These are phyloP conservation scores for Solanum lycopersicoides DNA, from an alignment of 257 asterid species.

Conservation along the genomic window DNA sequence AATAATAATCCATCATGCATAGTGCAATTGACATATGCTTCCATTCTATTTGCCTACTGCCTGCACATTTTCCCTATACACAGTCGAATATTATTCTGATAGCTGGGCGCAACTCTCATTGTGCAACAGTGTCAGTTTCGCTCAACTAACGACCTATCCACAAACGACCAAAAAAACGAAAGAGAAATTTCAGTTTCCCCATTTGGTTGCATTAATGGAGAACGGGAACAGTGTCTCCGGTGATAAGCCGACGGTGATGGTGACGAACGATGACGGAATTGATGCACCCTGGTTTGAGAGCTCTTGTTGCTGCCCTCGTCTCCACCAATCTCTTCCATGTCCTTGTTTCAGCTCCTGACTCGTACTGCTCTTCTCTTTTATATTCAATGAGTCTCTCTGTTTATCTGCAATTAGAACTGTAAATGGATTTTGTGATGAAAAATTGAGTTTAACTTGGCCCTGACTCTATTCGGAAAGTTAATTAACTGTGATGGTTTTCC, in stretches of 20 bases:
- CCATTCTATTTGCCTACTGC: background rate
- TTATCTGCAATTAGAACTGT: background rate
- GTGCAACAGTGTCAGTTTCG: background rate
- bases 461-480: too few species aligned
- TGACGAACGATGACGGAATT: conserved; percentile 90
- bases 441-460: too few species aligned
- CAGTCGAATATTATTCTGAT: background rate
- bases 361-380: conserved; percentile 18
- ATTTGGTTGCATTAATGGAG: background rate
- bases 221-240: background rate
- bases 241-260: conserved; percentile 57
- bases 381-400: background rate
- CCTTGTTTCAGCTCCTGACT: conserved; percentile 84
- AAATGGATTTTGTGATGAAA: too few species aligned
- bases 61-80: background rate
- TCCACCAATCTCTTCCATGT: conserved; percentile 57
- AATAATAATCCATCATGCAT: too few species aligned
- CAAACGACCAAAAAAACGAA: background rate
- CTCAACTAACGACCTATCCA: background rate
- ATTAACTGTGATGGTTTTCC: too few species aligned
- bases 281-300: conserved; percentile 72
- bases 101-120: background rate
- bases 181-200: background rate
- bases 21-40: too few species aligned
- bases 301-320: conserved; percentile 64